A percentile compares a stretch with the other conserved stretches of the same genome.
Evolutionary conservation across 257 asterid genomes (phyloP).

Genomic region (Cruciata laevipes): DNA sequence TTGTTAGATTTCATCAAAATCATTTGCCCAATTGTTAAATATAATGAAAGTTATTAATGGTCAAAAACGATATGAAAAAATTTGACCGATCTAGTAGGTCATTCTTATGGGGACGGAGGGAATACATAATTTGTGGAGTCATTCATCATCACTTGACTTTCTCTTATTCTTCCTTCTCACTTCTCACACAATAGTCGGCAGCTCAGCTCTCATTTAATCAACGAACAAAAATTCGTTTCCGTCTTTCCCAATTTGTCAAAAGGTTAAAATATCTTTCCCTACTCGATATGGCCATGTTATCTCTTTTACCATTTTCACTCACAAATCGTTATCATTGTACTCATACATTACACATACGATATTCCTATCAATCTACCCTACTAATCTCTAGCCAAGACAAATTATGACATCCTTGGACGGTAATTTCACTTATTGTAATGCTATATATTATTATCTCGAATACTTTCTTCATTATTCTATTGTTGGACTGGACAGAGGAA

Average conservation of each 20-base stretch:
- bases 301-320: not conserved
- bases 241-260: not conserved
- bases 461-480: no score
- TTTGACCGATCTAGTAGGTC: no score
- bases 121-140: constrained; percentile 32
- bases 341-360: not conserved
- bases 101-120: no score
- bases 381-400: not conserved
- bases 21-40: no score
- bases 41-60: no score
- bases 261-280: not conserved
- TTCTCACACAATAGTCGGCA: constrained; percentile 21
- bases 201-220: not conserved
- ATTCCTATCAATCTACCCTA: not conserved
- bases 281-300: not conserved
- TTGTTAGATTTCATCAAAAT: no score
- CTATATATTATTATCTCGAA: no score
- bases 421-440: no score
- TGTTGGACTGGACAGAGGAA: no score
- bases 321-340: not conserved
- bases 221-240: not conserved
- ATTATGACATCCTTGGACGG: no score
- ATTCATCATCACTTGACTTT: constrained; percentile 26
- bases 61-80: no score
- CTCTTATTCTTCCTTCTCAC: not conserved